phyloP scores from a whole-genome alignment of 768 basidiomycete genomes.

The Pseudohyphozyma bogoriensis region DNA sequence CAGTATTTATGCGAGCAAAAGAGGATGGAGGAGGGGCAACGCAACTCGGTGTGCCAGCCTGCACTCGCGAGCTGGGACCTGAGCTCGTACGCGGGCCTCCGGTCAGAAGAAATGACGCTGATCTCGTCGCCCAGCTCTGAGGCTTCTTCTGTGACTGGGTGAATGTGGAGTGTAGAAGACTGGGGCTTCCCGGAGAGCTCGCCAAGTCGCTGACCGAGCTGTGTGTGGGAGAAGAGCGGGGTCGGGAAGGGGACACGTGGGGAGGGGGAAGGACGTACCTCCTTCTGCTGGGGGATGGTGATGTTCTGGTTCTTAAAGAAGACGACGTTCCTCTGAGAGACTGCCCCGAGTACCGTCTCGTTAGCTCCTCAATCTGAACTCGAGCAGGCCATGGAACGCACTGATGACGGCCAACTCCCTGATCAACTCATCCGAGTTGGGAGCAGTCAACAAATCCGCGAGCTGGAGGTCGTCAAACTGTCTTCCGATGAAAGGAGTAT shows the following conservation, averaged over 20 bases:
- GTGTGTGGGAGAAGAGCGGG: too few species aligned
- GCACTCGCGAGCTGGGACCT: neutral
- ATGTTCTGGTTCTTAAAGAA: conserved; percentile 7
- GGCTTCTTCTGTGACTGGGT: conserved; percentile 2
- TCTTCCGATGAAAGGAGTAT: conserved; percentile 50
- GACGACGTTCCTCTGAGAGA: neutral
- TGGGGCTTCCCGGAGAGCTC: neutral
- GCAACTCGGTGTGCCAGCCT: conserved; percentile 12
- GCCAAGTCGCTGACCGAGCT: conserved; percentile 1
- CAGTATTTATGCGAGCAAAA: too few species aligned
- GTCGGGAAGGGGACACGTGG: too few species aligned
- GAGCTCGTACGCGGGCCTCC: conserved; percentile 32
- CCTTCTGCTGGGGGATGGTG: neutral
- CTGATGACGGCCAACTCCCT: conserved; percentile 50
- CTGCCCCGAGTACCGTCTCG: too few species aligned
- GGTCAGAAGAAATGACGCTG: conserved; percentile 47
- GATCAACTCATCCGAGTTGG: conserved; percentile 47
- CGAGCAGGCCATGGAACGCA: too few species aligned
- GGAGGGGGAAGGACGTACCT: neutral
- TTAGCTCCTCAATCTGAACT: too few species aligned
- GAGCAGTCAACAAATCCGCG: conserved; percentile 42
- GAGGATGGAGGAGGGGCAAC: neutral
- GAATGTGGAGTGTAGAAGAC: conserved; percentile 1
- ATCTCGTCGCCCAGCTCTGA: conserved; percentile 49
- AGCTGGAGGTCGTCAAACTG: conserved; percentile 46